Base-by-base conservation (phyloP, 2,329 filamentous ascomycete species). In the Verticillium albo-atrum region DNA sequence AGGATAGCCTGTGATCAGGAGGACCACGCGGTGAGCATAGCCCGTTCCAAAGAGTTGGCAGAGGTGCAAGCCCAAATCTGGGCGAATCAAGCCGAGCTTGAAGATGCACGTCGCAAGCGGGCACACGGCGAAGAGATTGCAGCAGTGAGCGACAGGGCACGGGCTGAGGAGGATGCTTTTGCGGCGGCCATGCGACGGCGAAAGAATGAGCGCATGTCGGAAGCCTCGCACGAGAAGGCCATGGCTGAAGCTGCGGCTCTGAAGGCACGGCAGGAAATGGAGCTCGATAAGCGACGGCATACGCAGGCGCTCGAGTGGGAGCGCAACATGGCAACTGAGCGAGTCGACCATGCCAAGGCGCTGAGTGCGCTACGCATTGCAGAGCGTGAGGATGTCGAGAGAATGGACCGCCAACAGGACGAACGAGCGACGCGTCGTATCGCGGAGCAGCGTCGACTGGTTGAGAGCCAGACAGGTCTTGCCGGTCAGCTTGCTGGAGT, bases 331-430 rank as follows among this genome's bases (percentile, higher is more conserved):
- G 78, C 79, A 60, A 71, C 70, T 30, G 79, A 81, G 68, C 72
- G 76, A 34, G 74, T 82, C 12, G 76, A 75, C 28, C 78, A 81
- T 51, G 80, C 78, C n/a, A 75, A 75, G 61, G 77, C 82, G 58
- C 69, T 85, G 37, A 82, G 78, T 59, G 75, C 73, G 15, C 72
- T 85, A 25, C 70, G 79, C 10, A 68, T 84, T 23, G 71, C 75
- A 54, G 82, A 86, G 68, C 68, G 82, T 12, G 77, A 82, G 67
- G 79, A 82, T 63, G 59, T 82, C 2, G 81, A 84, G 58, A 67
- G 72, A 12, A 66, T 84, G 17, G 82, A 85, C 57, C 68, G 72
- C 26, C 73, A 71, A 12, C 75, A 78, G 14, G 81, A 84, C 35
- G 68, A 71, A 32, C 70, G 83, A 25, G 72, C 82, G 54, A 74